Conservation (phyloP, 805 yeast genomes). For the Yarrowia hollandica region DNA sequence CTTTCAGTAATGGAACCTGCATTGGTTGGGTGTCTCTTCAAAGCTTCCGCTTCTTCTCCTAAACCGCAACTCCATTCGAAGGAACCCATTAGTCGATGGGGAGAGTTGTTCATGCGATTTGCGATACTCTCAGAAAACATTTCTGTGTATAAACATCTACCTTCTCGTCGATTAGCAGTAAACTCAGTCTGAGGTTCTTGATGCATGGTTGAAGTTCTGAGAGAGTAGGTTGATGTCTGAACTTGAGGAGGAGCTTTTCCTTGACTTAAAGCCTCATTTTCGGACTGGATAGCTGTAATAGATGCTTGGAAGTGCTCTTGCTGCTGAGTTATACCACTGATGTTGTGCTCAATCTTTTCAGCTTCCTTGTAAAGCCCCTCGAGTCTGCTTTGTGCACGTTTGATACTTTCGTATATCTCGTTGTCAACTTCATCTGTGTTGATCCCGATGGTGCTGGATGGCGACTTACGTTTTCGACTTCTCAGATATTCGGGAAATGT, state of each 20-base stretch:
- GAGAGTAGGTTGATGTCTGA: neutral
- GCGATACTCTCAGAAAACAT: neutral
- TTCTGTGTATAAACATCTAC: neutral
- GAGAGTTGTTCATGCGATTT: neutral
- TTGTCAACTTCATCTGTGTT: constrained; percentile 6
- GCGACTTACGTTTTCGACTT: neutral
- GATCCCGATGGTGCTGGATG: neutral
- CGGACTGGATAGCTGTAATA: neutral
- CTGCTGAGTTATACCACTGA: neutral
- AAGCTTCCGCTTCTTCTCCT: too few relatives aligned
- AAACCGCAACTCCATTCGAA: too few relatives aligned
- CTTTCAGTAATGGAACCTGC: too few relatives aligned
- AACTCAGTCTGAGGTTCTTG: too few relatives aligned
- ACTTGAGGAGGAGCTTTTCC: neutral
- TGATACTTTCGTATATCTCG: neutral
- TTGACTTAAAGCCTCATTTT: neutral
- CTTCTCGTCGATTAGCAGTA: too few relatives aligned
- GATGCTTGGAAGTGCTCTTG: neutral
- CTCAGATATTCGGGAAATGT: neutral
- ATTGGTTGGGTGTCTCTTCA: neutral
- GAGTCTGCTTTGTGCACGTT: neutral
- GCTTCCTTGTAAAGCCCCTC: neutral
- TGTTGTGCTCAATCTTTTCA: neutral
- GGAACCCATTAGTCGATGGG: too few relatives aligned
- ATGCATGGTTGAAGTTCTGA: neutral